Evolutionary conservation across 306 rosid species (phyloP).

Genomic region (Styphnolobium japonicum): DNA sequence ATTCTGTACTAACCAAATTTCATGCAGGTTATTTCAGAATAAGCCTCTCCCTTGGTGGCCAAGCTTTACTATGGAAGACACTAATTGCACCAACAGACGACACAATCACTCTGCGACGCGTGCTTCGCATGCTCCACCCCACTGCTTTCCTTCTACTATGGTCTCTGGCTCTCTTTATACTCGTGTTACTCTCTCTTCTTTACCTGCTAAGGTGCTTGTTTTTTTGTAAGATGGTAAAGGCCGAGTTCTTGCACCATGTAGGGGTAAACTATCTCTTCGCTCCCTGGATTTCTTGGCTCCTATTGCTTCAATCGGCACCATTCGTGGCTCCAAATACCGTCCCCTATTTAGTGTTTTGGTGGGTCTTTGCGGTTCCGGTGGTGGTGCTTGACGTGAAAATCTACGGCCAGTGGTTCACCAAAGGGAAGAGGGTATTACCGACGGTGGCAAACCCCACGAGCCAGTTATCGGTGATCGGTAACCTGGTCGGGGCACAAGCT

Average conservation of each 20-base stretch:
- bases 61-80: conserved; percentile 58
- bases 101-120: not conserved
- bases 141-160: conserved; percentile 37
- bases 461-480: conserved; percentile 64
- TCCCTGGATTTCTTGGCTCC: conserved; percentile 65
- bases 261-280: conserved; percentile 63
- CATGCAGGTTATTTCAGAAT: conserved; percentile 74
- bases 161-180: conserved; percentile 35
- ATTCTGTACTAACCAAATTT: conserved; percentile 37
- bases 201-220: conserved; percentile 51
- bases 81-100: conserved; percentile 13
- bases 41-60: conserved; percentile 59
- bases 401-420: conserved; percentile 73
- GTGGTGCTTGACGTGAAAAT: conserved; percentile 55
- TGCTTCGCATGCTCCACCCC: conserved; percentile 29
- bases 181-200: conserved; percentile 42
- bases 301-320: conserved; percentile 54
- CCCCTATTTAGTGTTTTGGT: conserved; percentile 42
- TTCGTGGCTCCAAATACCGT: conserved; percentile 15
- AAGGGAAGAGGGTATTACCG: conserved; percentile 48
- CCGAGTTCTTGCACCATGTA: conserved; percentile 58
- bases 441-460: conserved; percentile 58
- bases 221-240: conserved; percentile 52
- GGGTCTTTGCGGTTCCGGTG: conserved; percentile 48
- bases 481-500: conserved; percentile 53